Base-by-base conservation (phyloP, 805 yeast genomes). In the Blastobotrys terrestris region DNA sequence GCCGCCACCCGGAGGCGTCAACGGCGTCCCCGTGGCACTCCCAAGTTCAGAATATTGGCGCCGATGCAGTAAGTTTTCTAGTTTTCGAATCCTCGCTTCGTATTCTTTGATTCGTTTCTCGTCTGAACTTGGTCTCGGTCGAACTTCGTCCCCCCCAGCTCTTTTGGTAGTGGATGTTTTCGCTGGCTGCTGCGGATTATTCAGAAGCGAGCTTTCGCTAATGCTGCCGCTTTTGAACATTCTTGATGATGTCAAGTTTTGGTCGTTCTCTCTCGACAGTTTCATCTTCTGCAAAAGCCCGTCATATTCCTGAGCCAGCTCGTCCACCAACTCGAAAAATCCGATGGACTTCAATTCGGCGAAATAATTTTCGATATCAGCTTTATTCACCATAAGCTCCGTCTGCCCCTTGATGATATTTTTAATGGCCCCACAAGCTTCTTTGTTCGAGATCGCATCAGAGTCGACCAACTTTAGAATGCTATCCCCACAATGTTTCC, bases 11-110 rank as follows among this genome's bases (percentile, higher is more conserved):
- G 51, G 51, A 7, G 51, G 51, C 3, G 51, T 40, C 19, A 48
- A 16, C 3, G 51, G 51, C 14, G 42, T 39, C 6, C 50, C 49
- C 19, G 42, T 50, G 20, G 48, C 48, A 20, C 39, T 45, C 5
- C 19, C 48, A 13, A 15, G 26, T 21, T 16, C 31, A 22, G 39
- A 20, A 44, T 46, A 54, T 44, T 80, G 87, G 51, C 81, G 85
- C 56, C 86, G 88, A 63, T 89, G 94, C 14, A 90, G 69, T 40
- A 89, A 67, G 51, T 80, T 84, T 60, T 90, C 97, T 50, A 92
- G 74, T 59, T 85, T 85, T 56, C 79, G 80, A 42, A 92, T 87
- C 50, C 96, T 72, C 8, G 79, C 67, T 64, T 84, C 84, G 57
- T 89, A 84, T 0, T 87, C 87, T 57, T 75, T 75, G 8, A 85